Conservation (phyloP, 2,329 filamentous ascomycete genomes). For the Fusarium algeriense region DNA sequence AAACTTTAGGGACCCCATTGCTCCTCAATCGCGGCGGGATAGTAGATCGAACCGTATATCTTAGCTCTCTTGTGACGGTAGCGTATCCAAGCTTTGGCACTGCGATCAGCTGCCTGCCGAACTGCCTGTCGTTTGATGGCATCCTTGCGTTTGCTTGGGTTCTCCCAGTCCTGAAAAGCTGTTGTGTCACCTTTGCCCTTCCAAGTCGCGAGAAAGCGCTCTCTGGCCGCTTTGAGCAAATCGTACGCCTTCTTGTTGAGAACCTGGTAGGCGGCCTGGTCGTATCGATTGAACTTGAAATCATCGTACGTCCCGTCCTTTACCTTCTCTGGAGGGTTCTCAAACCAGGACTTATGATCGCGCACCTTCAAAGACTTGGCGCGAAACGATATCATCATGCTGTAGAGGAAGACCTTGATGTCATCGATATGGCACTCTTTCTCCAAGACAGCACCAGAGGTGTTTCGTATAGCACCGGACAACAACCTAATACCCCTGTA, state of each 20-base stretch:
- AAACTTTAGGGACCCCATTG: background rate
- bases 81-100: background rate
- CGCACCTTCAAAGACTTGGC: background rate
- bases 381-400: background rate
- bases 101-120: background rate
- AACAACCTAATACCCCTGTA: conserved; percentile 8
- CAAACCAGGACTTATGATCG: background rate
- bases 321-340: background rate
- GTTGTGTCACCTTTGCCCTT: background rate
- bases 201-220: background rate
- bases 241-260: background rate
- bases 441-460: background rate
- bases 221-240: background rate
- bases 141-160: background rate
- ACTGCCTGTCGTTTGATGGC: background rate
- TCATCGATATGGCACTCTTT: conserved; percentile 19
- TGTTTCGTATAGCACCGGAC: background rate
- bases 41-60: too few relatives aligned
- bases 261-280: background rate
- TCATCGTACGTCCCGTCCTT: background rate
- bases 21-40: background rate
- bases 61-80: background rate
- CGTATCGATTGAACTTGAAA: accelerated
- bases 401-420: conserved; percentile 1
- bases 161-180: background rate